Conservation (phyloP, 257 asterid species). For the Asclepias syriaca region DNA sequence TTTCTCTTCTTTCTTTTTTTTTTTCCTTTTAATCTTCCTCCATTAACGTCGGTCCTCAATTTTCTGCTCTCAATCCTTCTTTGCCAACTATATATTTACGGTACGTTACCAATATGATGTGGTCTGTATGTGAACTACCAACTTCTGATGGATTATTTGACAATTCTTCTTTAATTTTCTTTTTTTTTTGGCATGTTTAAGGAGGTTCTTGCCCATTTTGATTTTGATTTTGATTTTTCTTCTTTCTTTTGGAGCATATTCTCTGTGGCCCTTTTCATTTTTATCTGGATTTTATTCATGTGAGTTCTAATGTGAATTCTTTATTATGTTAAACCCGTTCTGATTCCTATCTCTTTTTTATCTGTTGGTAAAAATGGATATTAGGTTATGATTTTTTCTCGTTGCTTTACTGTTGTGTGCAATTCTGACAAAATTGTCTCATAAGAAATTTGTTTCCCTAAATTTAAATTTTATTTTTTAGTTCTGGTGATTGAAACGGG, state of each 20-base stretch:
- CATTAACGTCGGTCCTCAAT: background rate
- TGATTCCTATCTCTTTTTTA: background rate
- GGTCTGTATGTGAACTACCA: background rate
- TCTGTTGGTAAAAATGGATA: background rate
- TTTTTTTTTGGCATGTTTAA: background rate
- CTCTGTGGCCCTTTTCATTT: background rate
- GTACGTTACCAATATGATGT: background rate
- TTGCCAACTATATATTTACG: background rate
- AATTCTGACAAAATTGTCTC: background rate
- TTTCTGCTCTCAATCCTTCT: slow-evolving; percentile 7
- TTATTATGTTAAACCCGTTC: no score
- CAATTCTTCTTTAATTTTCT: background rate
- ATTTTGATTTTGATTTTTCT: background rate
- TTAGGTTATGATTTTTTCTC: background rate
- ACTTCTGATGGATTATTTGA: background rate
- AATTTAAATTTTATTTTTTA: no score
- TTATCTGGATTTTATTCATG: background rate
- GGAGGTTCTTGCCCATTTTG: background rate
- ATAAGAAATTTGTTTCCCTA: background rate
- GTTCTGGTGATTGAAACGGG: background rate
- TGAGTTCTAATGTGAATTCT: background rate
- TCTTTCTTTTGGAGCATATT: background rate
- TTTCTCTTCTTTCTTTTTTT: background rate
- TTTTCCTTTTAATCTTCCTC: background rate
- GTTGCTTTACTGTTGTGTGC: background rate